Percentiles rank a stretch among this genome's conserved stretches.
Conservation (phyloP, 805 yeast genomes). For the Hagleromyces aurorensis region DNA sequence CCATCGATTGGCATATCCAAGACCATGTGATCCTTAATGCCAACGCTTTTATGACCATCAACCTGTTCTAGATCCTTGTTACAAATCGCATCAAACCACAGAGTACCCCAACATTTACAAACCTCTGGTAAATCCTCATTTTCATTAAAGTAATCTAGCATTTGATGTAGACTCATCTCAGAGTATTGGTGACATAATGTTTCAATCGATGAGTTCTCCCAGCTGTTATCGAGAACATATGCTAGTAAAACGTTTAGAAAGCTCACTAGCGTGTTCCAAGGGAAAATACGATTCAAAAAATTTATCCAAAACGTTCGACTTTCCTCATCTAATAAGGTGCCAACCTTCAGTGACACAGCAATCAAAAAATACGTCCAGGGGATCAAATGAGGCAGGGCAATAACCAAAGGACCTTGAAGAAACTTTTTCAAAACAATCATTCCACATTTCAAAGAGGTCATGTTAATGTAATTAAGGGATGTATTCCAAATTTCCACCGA, state of each 20-base stretch:
- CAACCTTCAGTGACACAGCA: constrained; percentile 51
- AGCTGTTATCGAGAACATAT: constrained; percentile 22
- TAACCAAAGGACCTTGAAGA: constrained; percentile 56
- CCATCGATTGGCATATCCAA: constrained; percentile 65
- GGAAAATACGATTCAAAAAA: constrained; percentile 45
- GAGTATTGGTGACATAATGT: constrained; percentile 21
- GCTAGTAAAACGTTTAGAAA: constrained; percentile 53
- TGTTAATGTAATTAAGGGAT: constrained; percentile 47
- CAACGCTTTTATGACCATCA: constrained; percentile 42
- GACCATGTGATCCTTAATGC: constrained; percentile 47
- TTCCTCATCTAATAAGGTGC: constrained; percentile 19
- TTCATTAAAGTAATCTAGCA: constrained; percentile 44
- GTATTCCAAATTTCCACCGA: constrained; percentile 41
- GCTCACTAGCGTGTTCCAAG: constrained; percentile 59
- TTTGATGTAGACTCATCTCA: constrained; percentile 29
- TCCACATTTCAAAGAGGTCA: constrained; percentile 60
- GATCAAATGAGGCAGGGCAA: constrained; percentile 63
- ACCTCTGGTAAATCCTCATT: constrained; percentile 65
- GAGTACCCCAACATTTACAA: constrained; percentile 80
- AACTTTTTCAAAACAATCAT: constrained; percentile 60
- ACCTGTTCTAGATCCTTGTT: constrained; percentile 42
- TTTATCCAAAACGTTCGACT: constrained; percentile 25
- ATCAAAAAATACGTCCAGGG: constrained; percentile 71
- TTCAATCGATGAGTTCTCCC: constrained; percentile 13
- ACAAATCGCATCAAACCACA: constrained; percentile 63